These are phyloP conservation scores for Aspergillus brasiliensis DNA, from an alignment of 2,329 filamentous ascomycete species.

Conservation along the genomic window DNA sequence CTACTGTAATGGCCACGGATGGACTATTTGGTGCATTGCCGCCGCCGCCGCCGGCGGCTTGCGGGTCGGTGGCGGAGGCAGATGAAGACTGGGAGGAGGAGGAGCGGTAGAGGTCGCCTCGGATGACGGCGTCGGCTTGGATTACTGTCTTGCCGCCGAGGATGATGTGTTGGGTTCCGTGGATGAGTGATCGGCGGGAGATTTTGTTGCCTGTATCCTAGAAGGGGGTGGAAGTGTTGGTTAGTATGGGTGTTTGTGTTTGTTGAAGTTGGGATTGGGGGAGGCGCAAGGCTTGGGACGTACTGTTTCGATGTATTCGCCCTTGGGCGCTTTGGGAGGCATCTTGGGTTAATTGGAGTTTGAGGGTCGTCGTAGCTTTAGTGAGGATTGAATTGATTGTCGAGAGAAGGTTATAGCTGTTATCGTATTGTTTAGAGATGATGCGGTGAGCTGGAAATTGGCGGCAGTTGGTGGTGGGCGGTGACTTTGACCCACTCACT, in stretches of 20 bases:
- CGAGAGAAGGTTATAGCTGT: neutral
- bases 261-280: neutral
- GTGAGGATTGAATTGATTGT: neutral
- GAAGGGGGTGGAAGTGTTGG: conserved; percentile 11
- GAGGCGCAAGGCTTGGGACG: conserved; percentile 31
- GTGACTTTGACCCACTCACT: too few relatives aligned
- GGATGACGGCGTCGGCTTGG: conserved; percentile 90
- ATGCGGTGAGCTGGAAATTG: neutral
- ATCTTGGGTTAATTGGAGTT: conserved; percentile 45
- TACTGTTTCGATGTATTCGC: conserved; percentile 97
- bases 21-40: conserved; percentile 32
- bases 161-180: conserved; percentile 97
- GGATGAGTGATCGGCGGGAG: conserved; percentile 84
- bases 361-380: neutral
- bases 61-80: conserved; percentile 37
- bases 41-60: conserved; percentile 15
- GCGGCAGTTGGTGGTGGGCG: too few relatives aligned
- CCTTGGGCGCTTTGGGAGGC: conserved; percentile 77
- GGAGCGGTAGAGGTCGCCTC: conserved; percentile 76
- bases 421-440: neutral
- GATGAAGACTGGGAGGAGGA: conserved; percentile 29
- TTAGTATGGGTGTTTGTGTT: neutral
- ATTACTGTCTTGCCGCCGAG: conserved; percentile 95
- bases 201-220: conserved; percentile 99
- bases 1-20: conserved; percentile 72